phyloP scores from a whole-genome alignment of 768 basidiomycete genomes.

The Amanita rimosa region DNA sequence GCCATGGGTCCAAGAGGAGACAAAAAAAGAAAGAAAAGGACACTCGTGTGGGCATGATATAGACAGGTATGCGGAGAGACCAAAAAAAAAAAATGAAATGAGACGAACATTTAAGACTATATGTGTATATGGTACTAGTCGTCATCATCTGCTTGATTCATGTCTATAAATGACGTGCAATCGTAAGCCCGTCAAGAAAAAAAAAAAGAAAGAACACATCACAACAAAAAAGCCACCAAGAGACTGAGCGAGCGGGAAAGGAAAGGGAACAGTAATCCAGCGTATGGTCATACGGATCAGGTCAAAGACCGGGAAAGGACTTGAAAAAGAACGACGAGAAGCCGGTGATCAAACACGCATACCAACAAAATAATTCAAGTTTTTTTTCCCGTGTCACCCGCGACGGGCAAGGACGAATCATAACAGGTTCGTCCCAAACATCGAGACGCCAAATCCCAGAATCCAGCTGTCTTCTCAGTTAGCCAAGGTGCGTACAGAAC shows the following conservation, averaged over 20 bases:
- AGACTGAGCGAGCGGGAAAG: not conserved
- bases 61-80: not conserved
- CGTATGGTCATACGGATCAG: no score
- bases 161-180: slow-evolving; percentile 5
- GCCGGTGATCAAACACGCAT: not conserved
- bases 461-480: not conserved
- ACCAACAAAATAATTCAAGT: not conserved
- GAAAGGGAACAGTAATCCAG: not conserved
- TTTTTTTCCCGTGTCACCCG: not conserved
- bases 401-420: not conserved
- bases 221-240: not conserved
- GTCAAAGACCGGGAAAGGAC: not conserved
- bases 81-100: slow-evolving; percentile 8
- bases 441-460: no score
- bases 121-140: not conserved
- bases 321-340: not conserved
- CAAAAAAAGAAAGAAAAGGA: not conserved
- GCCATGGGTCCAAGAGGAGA: not conserved
- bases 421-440: not conserved
- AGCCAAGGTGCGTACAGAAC: not conserved
- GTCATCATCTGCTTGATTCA: slow-evolving; percentile 2
- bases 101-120: not conserved
- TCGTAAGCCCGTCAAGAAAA: not conserved
- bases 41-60: not conserved
- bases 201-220: not conserved